Base-by-base conservation (phyloP, 768 basidiomycete genomes). In the Wakefieldia striispora region DNA sequence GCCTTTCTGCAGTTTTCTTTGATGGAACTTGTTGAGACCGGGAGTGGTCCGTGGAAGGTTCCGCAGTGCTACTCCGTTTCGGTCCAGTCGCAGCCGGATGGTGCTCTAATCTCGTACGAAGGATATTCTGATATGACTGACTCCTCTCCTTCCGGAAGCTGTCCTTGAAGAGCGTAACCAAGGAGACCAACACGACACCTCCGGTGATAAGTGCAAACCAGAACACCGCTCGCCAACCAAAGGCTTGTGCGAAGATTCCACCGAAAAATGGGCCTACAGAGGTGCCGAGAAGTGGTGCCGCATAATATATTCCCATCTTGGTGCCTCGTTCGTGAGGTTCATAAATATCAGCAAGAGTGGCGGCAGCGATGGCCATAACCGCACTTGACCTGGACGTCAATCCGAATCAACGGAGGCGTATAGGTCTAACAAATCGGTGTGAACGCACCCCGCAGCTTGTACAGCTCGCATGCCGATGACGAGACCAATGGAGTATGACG, bases 121-220 rank as follows among this genome's bases (percentile, higher is more conserved):
- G 69, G 1, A 83, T 80, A 21, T 74, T 74, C 61, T 91, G 89
- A 62, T 94, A 97, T 1, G 81, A 78, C 14, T 87, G 67, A 47
- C 91, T 93, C 42, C 93, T 83, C 61, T 94, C 89, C 54, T 77
- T 75, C 20, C 92, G 78, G 69, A 88, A 95, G 0, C 87, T 91
- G 60, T 95, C 91, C 51, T 79, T 80, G 72, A 93, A 89, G 63
- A 84, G 72, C 16, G 83, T 58, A 21, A 84, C 47, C 64, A 91
- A 85, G 17, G 72, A 65, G 27, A 83, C n/a, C 46, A 79, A 72
- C 39, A 77, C 78, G 13, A 74, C 27, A 2, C 81, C 81, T 9
- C 78, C 78, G 46, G 83, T 72, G 26, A 84, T 82, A 3, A 82
- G 72, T 31, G 90, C 74, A 64, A 92, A 91, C 80, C 88, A 95